phyloP scores from a whole-genome alignment of 208 protist species.

The Leptomonas seymouri region DNA sequence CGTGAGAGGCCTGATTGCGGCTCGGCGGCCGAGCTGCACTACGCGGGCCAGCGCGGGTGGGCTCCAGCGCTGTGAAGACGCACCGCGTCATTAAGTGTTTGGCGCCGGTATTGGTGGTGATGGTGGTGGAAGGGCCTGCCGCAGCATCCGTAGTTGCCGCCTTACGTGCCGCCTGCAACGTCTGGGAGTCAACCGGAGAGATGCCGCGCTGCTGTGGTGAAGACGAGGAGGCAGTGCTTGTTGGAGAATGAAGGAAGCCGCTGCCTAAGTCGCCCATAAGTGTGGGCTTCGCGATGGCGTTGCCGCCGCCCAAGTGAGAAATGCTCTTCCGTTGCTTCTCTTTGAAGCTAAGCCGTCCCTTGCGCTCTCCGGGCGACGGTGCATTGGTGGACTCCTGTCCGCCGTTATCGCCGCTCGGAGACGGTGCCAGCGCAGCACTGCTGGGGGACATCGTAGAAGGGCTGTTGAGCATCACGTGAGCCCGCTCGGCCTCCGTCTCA shows the following conservation, averaged over 20 bases:
- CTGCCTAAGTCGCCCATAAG: not conserved
- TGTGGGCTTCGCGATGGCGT: not conserved
- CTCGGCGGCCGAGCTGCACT: not conserved
- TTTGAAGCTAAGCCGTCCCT: conserved; percentile 27
- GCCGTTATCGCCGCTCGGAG: not conserved
- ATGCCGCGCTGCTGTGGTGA: not conserved
- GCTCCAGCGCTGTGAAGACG: conserved; percentile 19
- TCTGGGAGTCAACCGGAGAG: not conserved
- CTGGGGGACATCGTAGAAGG: not conserved
- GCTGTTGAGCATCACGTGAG: conserved; percentile 1
- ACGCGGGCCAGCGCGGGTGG: not conserved
- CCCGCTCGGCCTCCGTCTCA: not conserved
- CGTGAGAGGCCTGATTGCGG: not conserved
- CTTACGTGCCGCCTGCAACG: not conserved
- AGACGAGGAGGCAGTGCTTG: not conserved
- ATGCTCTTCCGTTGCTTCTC: conserved; percentile 26
- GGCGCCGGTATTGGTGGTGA: not conserved
- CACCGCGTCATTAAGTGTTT: too few species aligned
- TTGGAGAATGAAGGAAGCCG: not conserved
- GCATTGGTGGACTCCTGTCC: not conserved
- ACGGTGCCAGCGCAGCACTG: not conserved
- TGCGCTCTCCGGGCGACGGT: conserved; percentile 2
- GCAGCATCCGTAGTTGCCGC: not conserved
- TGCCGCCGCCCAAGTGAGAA: not conserved
- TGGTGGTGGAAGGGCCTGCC: not conserved